Conservation (phyloP, 1,284 basidiomycete genomes). For the Cystobasidium pallidum region DNA sequence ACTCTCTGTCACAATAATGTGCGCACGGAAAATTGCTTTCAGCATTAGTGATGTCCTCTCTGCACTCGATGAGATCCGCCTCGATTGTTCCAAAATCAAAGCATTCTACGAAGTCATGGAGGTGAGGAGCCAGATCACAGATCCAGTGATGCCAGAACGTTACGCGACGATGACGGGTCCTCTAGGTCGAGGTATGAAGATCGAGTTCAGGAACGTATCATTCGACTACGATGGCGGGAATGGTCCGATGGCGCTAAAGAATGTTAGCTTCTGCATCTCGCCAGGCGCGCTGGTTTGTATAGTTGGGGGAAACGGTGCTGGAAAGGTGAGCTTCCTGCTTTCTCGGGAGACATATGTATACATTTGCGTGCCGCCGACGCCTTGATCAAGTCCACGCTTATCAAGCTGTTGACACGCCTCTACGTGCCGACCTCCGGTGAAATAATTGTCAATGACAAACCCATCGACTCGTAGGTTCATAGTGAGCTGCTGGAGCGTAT, state of each 20-base stretch:
- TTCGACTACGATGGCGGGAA: conserved; percentile 3
- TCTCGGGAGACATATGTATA: not conserved
- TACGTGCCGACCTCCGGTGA: conserved; percentile 15
- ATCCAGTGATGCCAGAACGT: not conserved
- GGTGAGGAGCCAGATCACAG: not conserved
- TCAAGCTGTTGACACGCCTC: conserved; percentile 23
- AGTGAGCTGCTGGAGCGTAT: conserved; percentile 10
- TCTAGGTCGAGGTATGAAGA: conserved; percentile 15
- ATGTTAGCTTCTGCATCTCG: conserved; percentile 4
- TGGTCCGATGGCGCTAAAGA: conserved; percentile 12
- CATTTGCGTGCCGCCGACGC: not conserved
- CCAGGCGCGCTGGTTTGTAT: conserved; percentile 15
- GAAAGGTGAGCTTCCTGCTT: not conserved
- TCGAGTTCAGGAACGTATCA: conserved; percentile 26
- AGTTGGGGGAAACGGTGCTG: conserved; percentile 14
- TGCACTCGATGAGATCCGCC: conserved; percentile 8
- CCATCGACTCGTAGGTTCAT: conserved; percentile 10
- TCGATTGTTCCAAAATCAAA: conserved; percentile 12
- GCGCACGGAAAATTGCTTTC: not conserved
- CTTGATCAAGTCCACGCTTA: conserved; percentile 4
- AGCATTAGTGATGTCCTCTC: conserved; percentile 4
- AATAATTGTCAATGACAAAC: conserved; percentile 13
- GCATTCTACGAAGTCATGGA: conserved; percentile 17
- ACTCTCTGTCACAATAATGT: conserved; percentile 8
- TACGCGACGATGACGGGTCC: not conserved